Percentiles rank a stretch among this genome's conserved stretches.
These are phyloP conservation scores for Syzygium jambos DNA, from an alignment of 345 rosid genomes.

Conservation along the genomic window DNA sequence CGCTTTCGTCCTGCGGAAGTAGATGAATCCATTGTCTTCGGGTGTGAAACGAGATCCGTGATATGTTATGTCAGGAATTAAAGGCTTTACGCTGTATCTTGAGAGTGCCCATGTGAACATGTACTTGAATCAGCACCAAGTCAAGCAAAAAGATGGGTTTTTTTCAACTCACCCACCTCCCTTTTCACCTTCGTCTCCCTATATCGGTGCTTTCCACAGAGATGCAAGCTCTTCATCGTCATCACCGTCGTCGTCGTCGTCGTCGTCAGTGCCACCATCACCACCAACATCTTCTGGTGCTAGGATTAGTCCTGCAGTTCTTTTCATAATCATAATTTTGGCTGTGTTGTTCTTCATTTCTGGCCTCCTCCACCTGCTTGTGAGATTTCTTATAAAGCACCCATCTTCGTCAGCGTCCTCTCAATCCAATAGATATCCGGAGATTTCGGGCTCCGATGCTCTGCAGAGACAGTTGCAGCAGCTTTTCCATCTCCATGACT, in stretches of 20 bases:
- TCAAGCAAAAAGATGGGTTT: slow-evolving; percentile 45
- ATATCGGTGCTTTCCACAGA: background rate
- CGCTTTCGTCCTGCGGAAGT: background rate
- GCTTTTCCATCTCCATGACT: slow-evolving; percentile 81
- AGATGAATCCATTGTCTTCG: background rate
- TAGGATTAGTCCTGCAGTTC: slow-evolving; percentile 74
- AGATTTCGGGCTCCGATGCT: slow-evolving; percentile 63
- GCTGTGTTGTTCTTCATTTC: slow-evolving; percentile 80
- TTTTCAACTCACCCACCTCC: slow-evolving; percentile 40
- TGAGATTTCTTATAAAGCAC: slow-evolving; percentile 69
- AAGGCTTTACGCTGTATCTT: background rate
- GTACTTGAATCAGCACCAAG: slow-evolving; percentile 9
- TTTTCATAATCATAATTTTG: slow-evolving; percentile 64
- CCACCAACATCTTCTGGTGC: slow-evolving; percentile 43
- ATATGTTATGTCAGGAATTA: background rate
- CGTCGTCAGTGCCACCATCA: background rate
- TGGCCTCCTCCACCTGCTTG: slow-evolving; percentile 75
- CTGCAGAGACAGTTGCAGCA: slow-evolving; percentile 88
- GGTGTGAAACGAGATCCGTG: background rate
- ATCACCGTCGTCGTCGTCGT: slow-evolving; percentile 13
- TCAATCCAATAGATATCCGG: slow-evolving; percentile 56
- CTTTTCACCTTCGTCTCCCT: slow-evolving; percentile 8
- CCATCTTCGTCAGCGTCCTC: slow-evolving; percentile 44
- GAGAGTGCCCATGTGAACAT: background rate
- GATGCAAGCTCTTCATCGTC: background rate